Evolutionary conservation across 2,329 filamentous ascomycete genomes (phyloP).

Genomic region (Ophiostoma quercus): DNA sequence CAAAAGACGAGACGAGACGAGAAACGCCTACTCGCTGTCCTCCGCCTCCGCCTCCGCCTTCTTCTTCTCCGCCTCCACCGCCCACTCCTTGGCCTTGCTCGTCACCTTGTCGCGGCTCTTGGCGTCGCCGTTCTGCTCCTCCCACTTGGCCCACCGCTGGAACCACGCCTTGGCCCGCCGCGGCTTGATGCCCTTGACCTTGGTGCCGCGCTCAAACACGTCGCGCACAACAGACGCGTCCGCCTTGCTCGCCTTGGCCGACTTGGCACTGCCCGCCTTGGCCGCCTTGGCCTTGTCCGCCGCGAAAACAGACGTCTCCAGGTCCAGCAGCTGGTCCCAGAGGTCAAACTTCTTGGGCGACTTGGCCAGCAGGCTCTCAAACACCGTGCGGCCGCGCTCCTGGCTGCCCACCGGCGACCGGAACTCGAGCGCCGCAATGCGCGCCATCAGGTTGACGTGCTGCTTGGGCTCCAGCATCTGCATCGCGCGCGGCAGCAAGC

Average conservation of each 20-base stretch:
- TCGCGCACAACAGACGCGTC: constrained; percentile 58
- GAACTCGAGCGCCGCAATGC: constrained; percentile 91
- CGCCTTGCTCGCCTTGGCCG: constrained; percentile 40
- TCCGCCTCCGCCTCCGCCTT: constrained; percentile 30
- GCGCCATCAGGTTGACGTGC: constrained; percentile 69
- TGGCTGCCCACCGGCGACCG: constrained; percentile 73
- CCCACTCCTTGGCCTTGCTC: constrained; percentile 66
- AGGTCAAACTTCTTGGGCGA: constrained; percentile 88
- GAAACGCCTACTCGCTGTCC: constrained; percentile 27
- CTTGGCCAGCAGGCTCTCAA: constrained; percentile 76
- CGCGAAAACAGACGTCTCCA: constrained; percentile 64
- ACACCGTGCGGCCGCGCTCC: constrained; percentile 90
- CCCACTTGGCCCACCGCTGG: constrained; percentile 85
- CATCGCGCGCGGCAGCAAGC: constrained; percentile 73
- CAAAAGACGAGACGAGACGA: background rate
- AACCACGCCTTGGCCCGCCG: constrained; percentile 84
- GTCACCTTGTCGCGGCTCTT: constrained; percentile 67
- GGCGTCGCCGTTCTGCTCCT: constrained; percentile 65
- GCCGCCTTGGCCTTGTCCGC: constrained; percentile 41
- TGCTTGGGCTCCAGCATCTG: constrained; percentile 69
- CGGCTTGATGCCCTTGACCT: constrained; percentile 67
- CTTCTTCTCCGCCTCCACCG: constrained; percentile 45
- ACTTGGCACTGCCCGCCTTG: constrained; percentile 33
- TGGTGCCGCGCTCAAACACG: constrained; percentile 75
- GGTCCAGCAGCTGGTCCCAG: constrained; percentile 86